phyloP scores from a whole-genome alignment of 306 rosid species.

The Benincasa hispida region DNA sequence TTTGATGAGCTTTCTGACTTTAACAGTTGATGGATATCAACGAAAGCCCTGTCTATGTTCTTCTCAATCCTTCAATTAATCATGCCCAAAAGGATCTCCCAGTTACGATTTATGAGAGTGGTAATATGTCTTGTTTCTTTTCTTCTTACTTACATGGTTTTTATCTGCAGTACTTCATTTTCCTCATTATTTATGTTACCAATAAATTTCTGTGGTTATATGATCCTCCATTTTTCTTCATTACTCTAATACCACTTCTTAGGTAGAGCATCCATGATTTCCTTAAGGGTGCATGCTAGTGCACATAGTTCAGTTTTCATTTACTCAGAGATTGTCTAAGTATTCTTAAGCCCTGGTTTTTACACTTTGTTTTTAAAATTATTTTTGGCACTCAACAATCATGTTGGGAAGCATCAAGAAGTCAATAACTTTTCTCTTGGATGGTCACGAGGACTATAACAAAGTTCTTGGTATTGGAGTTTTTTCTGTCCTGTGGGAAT shows the following conservation, averaged over 20 bases:
- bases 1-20: constrained; percentile 8
- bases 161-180: neutral
- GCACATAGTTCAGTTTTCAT: neutral
- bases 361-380: neutral
- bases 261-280: neutral
- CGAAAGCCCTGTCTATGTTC: constrained; percentile 90
- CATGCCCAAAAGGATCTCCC: constrained; percentile 95
- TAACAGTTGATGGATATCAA: constrained; percentile 89
- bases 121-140: constrained; percentile 25
- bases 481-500: neutral
- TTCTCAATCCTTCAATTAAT: constrained; percentile 75
- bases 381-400: neutral
- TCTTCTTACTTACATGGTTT: constrained; percentile 6
- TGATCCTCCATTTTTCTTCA: neutral
- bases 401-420: neutral
- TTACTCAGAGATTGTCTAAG: neutral
- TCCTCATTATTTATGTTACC: neutral
- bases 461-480: neutral
- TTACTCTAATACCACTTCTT: neutral
- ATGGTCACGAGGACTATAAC: neutral
- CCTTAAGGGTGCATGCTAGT: neutral
- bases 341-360: neutral
- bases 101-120: constrained; percentile 77
- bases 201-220: neutral
- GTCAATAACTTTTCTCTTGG: neutral